These are phyloP conservation scores for Scheffersomyces segobiensis DNA, from an alignment of 1,139 yeast species.

Conservation along the genomic window DNA sequence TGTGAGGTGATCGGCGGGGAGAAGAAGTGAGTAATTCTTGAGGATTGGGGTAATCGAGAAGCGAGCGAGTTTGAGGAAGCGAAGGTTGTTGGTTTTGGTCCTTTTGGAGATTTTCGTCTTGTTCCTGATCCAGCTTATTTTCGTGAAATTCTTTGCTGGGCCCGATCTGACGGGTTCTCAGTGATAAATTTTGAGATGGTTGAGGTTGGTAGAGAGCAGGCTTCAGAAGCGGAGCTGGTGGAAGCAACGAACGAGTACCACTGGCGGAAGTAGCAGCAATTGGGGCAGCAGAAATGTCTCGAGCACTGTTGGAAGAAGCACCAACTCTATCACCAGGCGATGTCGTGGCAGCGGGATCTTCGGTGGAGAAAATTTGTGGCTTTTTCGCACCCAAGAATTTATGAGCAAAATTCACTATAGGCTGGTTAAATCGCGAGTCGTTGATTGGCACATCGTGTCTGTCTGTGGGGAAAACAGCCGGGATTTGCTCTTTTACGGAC, in stretches of 20 bases:
- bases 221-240: not conserved
- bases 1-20: conserved; percentile 21
- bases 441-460: not conserved
- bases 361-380: not conserved
- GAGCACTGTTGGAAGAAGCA: not conserved
- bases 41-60: not conserved
- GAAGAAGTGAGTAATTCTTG: not conserved
- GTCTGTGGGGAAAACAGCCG: not conserved
- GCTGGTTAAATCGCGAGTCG: not conserved
- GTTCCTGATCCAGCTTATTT: not conserved
- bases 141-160: not conserved
- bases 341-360: not conserved
- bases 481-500: not conserved
- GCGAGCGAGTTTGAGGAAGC: not conserved
- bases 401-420: not conserved
- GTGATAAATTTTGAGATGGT: not conserved
- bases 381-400: not conserved
- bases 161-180: not conserved
- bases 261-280: not conserved
- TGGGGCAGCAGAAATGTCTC: not conserved
- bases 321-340: not conserved
- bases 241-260: not conserved
- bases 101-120: not conserved
- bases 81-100: not conserved
- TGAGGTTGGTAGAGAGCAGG: not conserved